A percentile compares a stretch with the other conserved stretches of the same genome.
These are phyloP conservation scores for Erysimum cheiranthoides DNA, from an alignment of 345 rosid genomes.

Conservation along the genomic window DNA sequence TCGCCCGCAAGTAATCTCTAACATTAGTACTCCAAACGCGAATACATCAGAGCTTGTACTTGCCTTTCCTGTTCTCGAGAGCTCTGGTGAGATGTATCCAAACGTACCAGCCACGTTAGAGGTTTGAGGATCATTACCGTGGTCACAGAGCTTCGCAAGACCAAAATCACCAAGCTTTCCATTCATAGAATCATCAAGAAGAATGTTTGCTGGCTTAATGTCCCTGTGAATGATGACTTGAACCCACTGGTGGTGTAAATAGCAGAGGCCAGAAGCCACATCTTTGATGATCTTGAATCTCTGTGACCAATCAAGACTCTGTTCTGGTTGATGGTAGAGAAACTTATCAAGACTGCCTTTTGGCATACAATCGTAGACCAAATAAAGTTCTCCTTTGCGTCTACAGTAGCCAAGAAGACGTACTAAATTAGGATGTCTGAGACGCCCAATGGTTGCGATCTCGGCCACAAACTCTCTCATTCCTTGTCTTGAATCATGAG, in stretches of 20 bases:
- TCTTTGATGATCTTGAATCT: constrained; percentile 48
- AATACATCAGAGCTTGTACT: constrained; percentile 50
- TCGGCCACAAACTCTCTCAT: constrained; percentile 59
- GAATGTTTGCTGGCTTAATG: constrained; percentile 53
- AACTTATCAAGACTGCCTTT: constrained; percentile 51
- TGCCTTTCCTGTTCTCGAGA: constrained; percentile 48
- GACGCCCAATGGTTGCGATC: constrained; percentile 50
- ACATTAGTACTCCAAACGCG: constrained; percentile 50
- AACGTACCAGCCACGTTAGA: constrained; percentile 54
- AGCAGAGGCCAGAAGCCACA: constrained; percentile 50
- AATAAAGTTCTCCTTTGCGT: constrained; percentile 43
- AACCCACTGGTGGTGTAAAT: constrained; percentile 56
- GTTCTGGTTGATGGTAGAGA: constrained; percentile 30
- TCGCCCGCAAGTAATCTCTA: constrained; percentile 53
- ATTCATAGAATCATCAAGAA: constrained; percentile 50
- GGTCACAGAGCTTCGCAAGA: constrained; percentile 53
- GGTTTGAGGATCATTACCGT: constrained; percentile 50
- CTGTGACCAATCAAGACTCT: constrained; percentile 51
- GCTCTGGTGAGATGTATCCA: constrained; percentile 56
- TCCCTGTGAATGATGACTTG: constrained; percentile 55
- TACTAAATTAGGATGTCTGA: constrained; percentile 55
- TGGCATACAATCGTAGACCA: constrained; percentile 57
- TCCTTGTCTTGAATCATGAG: constrained; percentile 53
- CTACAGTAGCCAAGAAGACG: constrained; percentile 55
- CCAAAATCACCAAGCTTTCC: constrained; percentile 60